Percentiles rank a stretch among this genome's conserved stretches.
These are phyloP conservation scores for Didymosphaeria variabile DNA, from an alignment of 2,329 filamentous ascomycete genomes.

Conservation along the genomic window DNA sequence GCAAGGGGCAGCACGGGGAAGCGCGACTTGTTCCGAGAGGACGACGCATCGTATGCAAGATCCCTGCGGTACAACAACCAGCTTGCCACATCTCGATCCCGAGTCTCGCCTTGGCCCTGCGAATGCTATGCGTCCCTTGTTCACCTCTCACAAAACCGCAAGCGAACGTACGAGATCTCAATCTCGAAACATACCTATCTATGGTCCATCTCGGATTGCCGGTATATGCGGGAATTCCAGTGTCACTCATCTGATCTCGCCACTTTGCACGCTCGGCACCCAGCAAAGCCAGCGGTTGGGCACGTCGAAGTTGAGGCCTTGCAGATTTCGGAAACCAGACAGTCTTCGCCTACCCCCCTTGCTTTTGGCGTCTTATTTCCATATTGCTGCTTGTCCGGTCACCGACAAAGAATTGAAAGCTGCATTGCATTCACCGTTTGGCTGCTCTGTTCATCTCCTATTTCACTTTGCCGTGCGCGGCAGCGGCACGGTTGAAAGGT, in stretches of 20 bases:
- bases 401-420: not conserved
- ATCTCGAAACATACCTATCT: not conserved
- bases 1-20: not conserved
- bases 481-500: not conserved
- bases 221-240: not conserved
- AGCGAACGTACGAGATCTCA: not conserved
- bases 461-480: not conserved
- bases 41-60: too few species aligned
- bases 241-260: not conserved
- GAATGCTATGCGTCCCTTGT: not conserved
- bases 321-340: too few species aligned
- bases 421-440: not conserved
- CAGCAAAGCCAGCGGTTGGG: too few species aligned
- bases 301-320: too few species aligned
- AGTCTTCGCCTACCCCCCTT: too few species aligned
- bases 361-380: not conserved
- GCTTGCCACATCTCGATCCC: too few species aligned
- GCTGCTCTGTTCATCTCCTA: not conserved
- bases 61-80: too few species aligned
- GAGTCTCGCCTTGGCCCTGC: too few species aligned
- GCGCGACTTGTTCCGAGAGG: not conserved
- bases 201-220: not conserved
- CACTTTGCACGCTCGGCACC: not conserved
- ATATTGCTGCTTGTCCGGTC: not conserved
- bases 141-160: not conserved